These are phyloP conservation scores for Starmerella apicola DNA, from an alignment of 805 yeast genomes.

Conservation along the genomic window DNA sequence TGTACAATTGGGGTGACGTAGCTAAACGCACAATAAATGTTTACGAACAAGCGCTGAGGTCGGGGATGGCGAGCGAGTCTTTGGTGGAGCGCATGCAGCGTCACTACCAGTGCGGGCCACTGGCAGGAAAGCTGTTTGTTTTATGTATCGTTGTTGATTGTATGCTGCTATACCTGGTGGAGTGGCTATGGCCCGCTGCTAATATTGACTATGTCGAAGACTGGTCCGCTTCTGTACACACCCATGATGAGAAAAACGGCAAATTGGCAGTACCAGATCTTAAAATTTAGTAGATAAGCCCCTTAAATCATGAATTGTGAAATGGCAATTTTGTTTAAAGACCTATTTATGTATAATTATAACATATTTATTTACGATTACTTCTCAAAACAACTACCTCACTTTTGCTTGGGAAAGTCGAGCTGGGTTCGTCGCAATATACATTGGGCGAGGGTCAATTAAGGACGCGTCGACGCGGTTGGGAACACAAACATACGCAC, in stretches of 20 bases:
- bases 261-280: too few relatives aligned
- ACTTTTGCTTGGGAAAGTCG: too few relatives aligned
- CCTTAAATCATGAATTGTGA: too few relatives aligned
- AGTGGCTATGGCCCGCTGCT: slow-evolving; percentile 54
- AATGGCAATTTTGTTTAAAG: too few relatives aligned
- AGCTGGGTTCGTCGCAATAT: too few relatives aligned
- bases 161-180: slow-evolving; percentile 48
- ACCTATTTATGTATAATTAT: too few relatives aligned
- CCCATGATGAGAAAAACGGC: background rate
- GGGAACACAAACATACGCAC: too few relatives aligned
- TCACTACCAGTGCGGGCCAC: slow-evolving; percentile 49
- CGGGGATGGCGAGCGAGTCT: slow-evolving; percentile 34
- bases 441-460: too few relatives aligned
- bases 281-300: too few relatives aligned
- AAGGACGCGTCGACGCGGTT: too few relatives aligned
- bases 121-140: slow-evolving; percentile 78
- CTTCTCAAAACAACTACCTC: too few relatives aligned
- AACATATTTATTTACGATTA: too few relatives aligned
- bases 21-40: slow-evolving; percentile 78
- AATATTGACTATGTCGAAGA: slow-evolving; percentile 42
- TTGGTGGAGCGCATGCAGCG: slow-evolving; percentile 48
- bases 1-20: slow-evolving; percentile 89
- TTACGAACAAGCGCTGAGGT: slow-evolving; percentile 34
- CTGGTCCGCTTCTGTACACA: background rate
- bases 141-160: slow-evolving; percentile 73